phyloP scores from a whole-genome alignment of 345 rosid species.

The Mangifera indica region DNA sequence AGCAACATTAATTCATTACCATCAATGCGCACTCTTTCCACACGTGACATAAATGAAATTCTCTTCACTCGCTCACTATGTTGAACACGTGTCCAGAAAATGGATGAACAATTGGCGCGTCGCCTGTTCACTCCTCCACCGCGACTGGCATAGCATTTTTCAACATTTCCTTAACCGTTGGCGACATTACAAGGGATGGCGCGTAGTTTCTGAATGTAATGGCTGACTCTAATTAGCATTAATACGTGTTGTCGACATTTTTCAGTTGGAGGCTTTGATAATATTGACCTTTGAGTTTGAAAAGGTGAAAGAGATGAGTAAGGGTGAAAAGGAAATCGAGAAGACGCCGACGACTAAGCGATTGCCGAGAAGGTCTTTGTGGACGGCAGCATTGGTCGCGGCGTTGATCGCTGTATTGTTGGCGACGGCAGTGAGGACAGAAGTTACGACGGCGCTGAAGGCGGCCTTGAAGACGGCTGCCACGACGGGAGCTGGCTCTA shows the following conservation, averaged over 20 bases:
- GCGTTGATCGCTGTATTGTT: constrained; percentile 31
- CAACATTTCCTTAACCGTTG: constrained; percentile 4
- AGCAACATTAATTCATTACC: constrained; percentile 9
- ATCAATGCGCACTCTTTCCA: constrained; percentile 10
- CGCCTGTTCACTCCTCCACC: background rate
- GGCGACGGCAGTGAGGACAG: constrained; percentile 32
- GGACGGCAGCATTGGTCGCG: constrained; percentile 26
- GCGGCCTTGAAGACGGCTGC: constrained; percentile 18
- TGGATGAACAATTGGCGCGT: background rate
- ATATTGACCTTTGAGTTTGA: constrained; percentile 17
- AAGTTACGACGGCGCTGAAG: no score
- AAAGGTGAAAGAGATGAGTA: constrained; percentile 31
- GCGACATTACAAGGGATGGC: background rate
- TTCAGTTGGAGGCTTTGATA: background rate
- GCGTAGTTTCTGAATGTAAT: constrained; percentile 7
- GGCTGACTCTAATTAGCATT: no score
- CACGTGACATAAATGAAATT: constrained; percentile 7
- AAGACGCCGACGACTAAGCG: constrained; percentile 16
- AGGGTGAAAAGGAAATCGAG: background rate
- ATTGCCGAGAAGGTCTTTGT: constrained; percentile 34
- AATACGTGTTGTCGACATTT: background rate
- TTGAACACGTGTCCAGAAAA: no score
- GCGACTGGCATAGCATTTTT: background rate
- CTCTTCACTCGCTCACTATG: background rate
- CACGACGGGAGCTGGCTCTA: constrained; percentile 29